phyloP scores from a whole-genome alignment of 2,329 filamentous ascomycete species.

The Pezicula carpinea region DNA sequence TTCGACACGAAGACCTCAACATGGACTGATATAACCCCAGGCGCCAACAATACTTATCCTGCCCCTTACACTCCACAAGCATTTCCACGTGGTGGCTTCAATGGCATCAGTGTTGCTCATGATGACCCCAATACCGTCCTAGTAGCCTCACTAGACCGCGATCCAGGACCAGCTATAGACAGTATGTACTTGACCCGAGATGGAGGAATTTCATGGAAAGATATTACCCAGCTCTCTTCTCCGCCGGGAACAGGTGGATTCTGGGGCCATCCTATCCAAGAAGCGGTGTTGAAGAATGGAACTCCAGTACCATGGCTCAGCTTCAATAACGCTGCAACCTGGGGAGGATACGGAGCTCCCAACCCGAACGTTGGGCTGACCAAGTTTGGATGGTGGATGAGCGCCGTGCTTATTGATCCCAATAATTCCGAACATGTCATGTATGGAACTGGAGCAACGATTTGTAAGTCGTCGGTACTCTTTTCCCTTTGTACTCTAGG shows the following conservation, averaged over 20 bases:
- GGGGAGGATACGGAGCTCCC: constrained; percentile 13
- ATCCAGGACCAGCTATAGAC: constrained; percentile 12
- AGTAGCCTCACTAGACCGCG: constrained; percentile 11
- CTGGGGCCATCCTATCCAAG: constrained; percentile 11
- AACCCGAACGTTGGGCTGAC: constrained; percentile 7
- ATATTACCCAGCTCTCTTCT: constrained; percentile 10
- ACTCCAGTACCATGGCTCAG: constrained; percentile 14
- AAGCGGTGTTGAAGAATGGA: constrained; percentile 8
- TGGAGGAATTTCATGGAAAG: constrained; percentile 10
- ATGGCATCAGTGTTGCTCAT: constrained; percentile 8
- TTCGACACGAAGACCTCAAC: constrained; percentile 42
- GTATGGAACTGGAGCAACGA: constrained; percentile 49
- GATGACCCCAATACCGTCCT: constrained; percentile 13
- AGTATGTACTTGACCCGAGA: constrained; percentile 13
- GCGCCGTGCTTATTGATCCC: constrained; percentile 51
- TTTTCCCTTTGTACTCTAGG: no score
- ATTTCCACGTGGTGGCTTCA: constrained; percentile 12
- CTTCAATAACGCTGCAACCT: constrained; percentile 10
- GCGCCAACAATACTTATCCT: constrained; percentile 7
- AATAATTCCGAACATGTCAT: constrained; percentile 53
- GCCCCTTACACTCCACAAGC: constrained; percentile 11
- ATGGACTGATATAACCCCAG: constrained; percentile 54
- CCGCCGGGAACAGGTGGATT: constrained; percentile 6
- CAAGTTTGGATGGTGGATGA: constrained; percentile 54
- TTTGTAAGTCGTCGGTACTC: constrained; percentile 27